Evolutionary conservation across 208 protist species (phyloP).

Genomic region (Entamoeba moshkovskii): DNA sequence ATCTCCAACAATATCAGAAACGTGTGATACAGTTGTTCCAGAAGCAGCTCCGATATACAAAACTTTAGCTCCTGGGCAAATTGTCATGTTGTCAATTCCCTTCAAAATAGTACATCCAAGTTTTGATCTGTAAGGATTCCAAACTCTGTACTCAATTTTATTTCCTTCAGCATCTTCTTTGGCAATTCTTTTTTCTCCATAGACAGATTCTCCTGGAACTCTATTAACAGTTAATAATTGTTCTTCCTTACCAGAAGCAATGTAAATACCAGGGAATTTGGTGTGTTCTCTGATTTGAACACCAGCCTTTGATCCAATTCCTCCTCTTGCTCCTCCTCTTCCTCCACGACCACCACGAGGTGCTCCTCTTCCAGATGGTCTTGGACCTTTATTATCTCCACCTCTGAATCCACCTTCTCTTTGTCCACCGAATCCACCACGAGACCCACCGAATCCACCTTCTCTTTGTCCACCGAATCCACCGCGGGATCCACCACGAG

Average conservation of each 20-base stretch:
- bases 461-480: neutral
- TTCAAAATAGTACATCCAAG: slow-evolving; percentile 88
- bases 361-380: neutral
- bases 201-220: slow-evolving; percentile 90
- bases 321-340: slow-evolving; percentile 11
- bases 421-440: neutral
- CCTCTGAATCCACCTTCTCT: neutral
- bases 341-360: neutral
- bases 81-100: slow-evolving; percentile 89
- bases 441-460: neutral
- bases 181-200: slow-evolving; percentile 95
- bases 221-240: slow-evolving; percentile 88
- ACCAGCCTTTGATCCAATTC: neutral
- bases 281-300: slow-evolving; percentile 27
- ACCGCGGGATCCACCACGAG: neutral
- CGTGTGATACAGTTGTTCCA: slow-evolving; percentile 98
- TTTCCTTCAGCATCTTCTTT: slow-evolving; percentile 49
- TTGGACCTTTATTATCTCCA: neutral
- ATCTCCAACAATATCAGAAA: slow-evolving; percentile 94
- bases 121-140: slow-evolving; percentile 99
- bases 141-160: slow-evolving; percentile 98
- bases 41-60: slow-evolving; percentile 99
- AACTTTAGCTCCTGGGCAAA: slow-evolving; percentile 84
- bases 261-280: slow-evolving; percentile 68
- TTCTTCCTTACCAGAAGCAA: slow-evolving; percentile 89